Percentiles rank a stretch among this genome's conserved stretches.
Evolutionary conservation across 2,329 filamentous ascomycete species (phyloP).

Genomic region (Colletotrichum zoysiae): DNA sequence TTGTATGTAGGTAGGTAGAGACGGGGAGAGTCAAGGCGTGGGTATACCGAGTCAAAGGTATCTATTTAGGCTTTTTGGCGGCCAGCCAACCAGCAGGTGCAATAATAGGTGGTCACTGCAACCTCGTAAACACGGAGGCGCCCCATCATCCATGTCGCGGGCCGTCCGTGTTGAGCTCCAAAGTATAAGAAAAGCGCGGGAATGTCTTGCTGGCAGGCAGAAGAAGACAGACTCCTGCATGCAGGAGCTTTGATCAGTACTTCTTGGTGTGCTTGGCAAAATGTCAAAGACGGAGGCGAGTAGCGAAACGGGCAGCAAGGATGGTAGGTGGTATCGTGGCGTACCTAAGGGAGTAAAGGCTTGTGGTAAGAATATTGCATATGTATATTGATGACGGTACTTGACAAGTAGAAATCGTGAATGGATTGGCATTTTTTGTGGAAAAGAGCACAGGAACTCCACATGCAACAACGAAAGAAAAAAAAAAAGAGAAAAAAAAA

Average conservation of each 20-base stretch:
- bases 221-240: constrained; percentile 10
- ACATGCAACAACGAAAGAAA: too few relatives aligned
- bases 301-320: constrained; percentile 13
- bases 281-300: constrained; percentile 16
- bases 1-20: constrained; percentile 17
- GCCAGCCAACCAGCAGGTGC: background rate
- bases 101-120: background rate
- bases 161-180: background rate
- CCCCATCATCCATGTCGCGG: background rate
- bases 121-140: constrained; percentile 14
- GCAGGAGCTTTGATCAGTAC: background rate
- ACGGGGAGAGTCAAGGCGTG: constrained; percentile 25
- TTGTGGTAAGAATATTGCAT: background rate
- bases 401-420: background rate
- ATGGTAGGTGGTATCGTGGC: constrained; percentile 14
- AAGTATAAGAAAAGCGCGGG: background rate
- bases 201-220: constrained; percentile 7
- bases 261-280: constrained; percentile 3
- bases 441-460: background rate
- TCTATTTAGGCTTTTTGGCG: constrained; percentile 16
- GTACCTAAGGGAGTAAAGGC: constrained; percentile 6
- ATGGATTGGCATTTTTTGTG: background rate
- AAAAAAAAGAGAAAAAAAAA: background rate
- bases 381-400: background rate
- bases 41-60: constrained; percentile 11